These are phyloP conservation scores for Kodamaea derodonti DNA, from an alignment of 1,139 yeast species.

Conservation along the genomic window DNA sequence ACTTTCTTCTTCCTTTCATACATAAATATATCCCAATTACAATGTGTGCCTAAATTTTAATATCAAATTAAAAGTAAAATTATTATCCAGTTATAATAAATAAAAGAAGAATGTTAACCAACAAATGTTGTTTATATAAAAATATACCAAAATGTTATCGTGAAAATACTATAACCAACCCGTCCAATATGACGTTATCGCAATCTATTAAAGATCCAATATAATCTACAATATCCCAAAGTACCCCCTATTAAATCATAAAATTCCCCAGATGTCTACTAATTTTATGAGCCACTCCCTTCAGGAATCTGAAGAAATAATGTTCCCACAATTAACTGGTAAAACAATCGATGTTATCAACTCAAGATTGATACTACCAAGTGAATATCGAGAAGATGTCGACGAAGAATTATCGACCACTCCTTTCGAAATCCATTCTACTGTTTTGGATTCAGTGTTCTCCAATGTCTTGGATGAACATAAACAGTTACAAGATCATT, in stretches of 20 bases:
- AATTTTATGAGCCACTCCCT: conserved; percentile 11
- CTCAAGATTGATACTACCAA: background rate
- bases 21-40: conserved; percentile 8
- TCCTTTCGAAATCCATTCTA: conserved; percentile 53
- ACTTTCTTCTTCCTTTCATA: conserved; percentile 7
- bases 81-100: conserved; percentile 9
- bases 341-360: background rate
- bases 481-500: conserved; percentile 38
- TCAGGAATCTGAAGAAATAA: background rate
- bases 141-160: conserved; percentile 20
- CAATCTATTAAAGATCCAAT: conserved; percentile 1
- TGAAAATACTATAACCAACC: conserved; percentile 13
- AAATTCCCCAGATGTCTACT: background rate
- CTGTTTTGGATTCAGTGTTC: conserved; percentile 61
- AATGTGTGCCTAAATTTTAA: conserved; percentile 36
- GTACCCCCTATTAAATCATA: conserved; percentile 3
- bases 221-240: conserved; percentile 3
- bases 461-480: conserved; percentile 42
- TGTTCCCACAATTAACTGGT: conserved; percentile 6
- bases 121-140: conserved; percentile 10
- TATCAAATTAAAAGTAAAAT: conserved; percentile 8
- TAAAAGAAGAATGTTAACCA: conserved; percentile 7
- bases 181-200: conserved; percentile 21
- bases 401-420: conserved; percentile 18
- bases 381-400: conserved; percentile 25